Evolutionary conservation across 306 rosid species (phyloP), one percentile per base, ranked within the genome.

Genomic region (Citrullus colocynthis): DNA sequence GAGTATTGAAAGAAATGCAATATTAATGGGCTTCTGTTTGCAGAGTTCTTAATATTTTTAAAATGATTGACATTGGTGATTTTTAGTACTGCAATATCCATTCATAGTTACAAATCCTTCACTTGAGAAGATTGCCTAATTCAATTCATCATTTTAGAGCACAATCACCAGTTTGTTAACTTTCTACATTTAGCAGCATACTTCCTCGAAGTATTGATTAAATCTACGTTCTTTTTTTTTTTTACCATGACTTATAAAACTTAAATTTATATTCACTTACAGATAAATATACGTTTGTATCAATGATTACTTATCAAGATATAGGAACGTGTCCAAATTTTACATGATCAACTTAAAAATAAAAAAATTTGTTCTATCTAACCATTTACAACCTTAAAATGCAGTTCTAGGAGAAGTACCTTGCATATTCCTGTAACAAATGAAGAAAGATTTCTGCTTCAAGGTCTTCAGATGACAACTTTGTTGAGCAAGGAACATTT

Each of bases 361-460:
- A 7, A 2, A 56, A 37, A 18, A 17, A n/a, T 55, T 7, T 36
- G 34, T 20, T 8, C 13, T 4, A 54, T n/a, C 65, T 44, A 24
- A 24, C 28, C 28, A 24, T 24, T 56, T 21, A 61, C 61, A 52
- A 65, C 5, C 44, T 39, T 8, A 21, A 49, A 24, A 49, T 15
- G 44, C 24, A 49, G 61, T n/a, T 17, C 16, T 45, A 71, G 18
- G 34, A 37, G 42, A 85, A 78, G 69, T 82, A 88, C 98, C 91
- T 80, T 71, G 90, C 77, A 78, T 71, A 78, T 54, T 79, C 88
- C 83, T 87, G 91, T 84, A 95, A 83, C n/a, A 92, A 80, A 84
- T 90, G 88, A 84, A 95, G 99, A 83, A 95, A 92, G 66, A 95
- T 89, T 88, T 95, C 97, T 14, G 89, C 89, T 88, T 95, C 99